Conservation (phyloP, 306 rosid genomes). For the Dalbergia oliveri region DNA sequence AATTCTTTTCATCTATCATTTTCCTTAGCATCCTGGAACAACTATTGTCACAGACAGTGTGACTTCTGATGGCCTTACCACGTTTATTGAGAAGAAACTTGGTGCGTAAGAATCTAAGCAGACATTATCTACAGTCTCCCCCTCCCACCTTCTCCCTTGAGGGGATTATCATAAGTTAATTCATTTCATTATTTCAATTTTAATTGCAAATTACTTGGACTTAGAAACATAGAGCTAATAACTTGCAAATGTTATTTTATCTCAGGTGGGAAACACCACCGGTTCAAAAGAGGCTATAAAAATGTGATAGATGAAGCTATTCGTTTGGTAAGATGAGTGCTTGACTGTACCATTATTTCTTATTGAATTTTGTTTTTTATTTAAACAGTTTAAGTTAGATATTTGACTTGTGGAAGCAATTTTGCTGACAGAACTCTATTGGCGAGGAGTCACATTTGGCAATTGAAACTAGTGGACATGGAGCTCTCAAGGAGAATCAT, state of each 20-base stretch:
- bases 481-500: slow-evolving; percentile 97
- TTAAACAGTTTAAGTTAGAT: slow-evolving; percentile 21
- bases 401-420: slow-evolving; percentile 43
- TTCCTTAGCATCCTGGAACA: slow-evolving; percentile 88
- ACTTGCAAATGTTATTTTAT: slow-evolving; percentile 46
- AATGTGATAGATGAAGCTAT: slow-evolving; percentile 97
- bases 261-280: slow-evolving; percentile 92
- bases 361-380: slow-evolving; percentile 29
- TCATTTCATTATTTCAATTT: slow-evolving; percentile 23
- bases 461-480: slow-evolving; percentile 99
- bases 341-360: slow-evolving; percentile 34
- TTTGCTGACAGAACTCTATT: slow-evolving; percentile 72
- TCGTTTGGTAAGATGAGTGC: slow-evolving; percentile 74
- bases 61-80: slow-evolving; percentile 95
- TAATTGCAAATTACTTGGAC: slow-evolving; percentile 7
- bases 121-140: slow-evolving; percentile 19
- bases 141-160: slow-evolving; percentile 7
- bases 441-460: slow-evolving; percentile 97
- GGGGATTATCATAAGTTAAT: slow-evolving; percentile 23
- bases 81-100: slow-evolving; percentile 91
- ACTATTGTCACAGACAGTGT: slow-evolving; percentile 97
- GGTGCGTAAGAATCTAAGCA: slow-evolving; percentile 60
- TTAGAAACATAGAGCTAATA: not conserved
- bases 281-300: slow-evolving; percentile 97
- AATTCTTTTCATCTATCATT: slow-evolving; percentile 35